Conservation (phyloP, 176 grass and related monocot species). For the Cocos nucifera region DNA sequence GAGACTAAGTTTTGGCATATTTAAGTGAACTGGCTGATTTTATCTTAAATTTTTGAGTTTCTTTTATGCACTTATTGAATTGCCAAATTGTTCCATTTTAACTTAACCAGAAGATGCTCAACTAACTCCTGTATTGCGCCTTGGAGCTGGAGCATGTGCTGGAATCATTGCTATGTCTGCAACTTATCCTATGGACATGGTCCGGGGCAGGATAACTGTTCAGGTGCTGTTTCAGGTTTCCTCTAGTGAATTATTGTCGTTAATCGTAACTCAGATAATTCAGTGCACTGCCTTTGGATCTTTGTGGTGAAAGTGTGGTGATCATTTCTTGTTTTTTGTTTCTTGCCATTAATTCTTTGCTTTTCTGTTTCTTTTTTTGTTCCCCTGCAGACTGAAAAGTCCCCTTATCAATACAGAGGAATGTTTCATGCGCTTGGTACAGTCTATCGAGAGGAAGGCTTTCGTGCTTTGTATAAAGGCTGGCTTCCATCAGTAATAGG, state of each 20-base stretch:
- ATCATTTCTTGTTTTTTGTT: not conserved
- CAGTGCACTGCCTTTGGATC: no score
- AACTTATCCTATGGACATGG: conserved; percentile 99
- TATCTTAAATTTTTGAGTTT: no score
- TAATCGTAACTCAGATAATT: no score
- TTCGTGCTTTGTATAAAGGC: conserved; percentile 91
- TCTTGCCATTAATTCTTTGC: conserved; percentile 1
- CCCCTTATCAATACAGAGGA: conserved; percentile 92
- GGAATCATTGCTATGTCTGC: conserved; percentile 99
- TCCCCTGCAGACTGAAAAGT: conserved; percentile 69
- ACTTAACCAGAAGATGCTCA: conserved; percentile 77
- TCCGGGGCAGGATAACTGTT: conserved; percentile 94
- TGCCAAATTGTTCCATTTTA: no score
- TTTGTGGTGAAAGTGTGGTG: not conserved
- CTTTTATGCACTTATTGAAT: no score
- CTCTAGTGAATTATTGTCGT: not conserved
- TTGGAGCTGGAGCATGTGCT: conserved; percentile 96
- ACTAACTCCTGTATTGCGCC: conserved; percentile 63
- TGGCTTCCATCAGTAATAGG: conserved; percentile 99
- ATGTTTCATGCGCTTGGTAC: conserved; percentile 96
- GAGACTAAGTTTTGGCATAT: no score
- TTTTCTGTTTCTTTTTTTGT: not conserved
- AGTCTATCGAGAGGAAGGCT: conserved; percentile 96
- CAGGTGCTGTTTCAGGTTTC: conserved; percentile 41
- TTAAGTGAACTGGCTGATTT: no score